phyloP scores from a whole-genome alignment of 192 early-diverging fungal species.

The Coemansia sp. region DNA sequence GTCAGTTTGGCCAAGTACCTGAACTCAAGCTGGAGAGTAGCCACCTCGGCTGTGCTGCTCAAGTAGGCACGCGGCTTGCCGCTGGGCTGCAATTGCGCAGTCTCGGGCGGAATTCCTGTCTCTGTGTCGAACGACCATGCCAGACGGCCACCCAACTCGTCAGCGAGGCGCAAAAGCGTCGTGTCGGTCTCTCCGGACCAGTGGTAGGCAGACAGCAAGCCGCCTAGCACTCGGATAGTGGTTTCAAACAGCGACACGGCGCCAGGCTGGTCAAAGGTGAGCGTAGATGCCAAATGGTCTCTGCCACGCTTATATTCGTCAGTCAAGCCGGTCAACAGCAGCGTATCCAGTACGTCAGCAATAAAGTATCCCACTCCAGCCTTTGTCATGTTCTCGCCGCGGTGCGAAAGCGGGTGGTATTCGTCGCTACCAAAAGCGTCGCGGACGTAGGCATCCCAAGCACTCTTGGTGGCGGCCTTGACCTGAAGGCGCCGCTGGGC shows the following conservation, averaged over 20 bases:
- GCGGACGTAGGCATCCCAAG: constrained; percentile 77
- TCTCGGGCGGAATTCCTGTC: constrained; percentile 44
- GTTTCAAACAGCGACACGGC: constrained; percentile 79
- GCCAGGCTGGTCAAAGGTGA: constrained; percentile 65
- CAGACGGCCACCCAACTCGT: constrained; percentile 73
- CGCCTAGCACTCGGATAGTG: constrained; percentile 83
- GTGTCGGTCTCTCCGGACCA: constrained; percentile 56
- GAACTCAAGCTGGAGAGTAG: constrained; percentile 86
- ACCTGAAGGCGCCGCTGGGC: constrained; percentile 58
- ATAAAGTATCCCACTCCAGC: constrained; percentile 76
- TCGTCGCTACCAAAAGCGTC: constrained; percentile 87
- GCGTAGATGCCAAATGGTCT: constrained; percentile 60
- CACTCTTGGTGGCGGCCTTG: constrained; percentile 65
- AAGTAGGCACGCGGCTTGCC: constrained; percentile 15
- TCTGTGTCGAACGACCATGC: constrained; percentile 58
- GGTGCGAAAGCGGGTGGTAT: constrained; percentile 69
- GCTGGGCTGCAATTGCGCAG: constrained; percentile 20
- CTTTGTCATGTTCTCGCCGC: constrained; percentile 62
- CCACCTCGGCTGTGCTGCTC: constrained; percentile 64
- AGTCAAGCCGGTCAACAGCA: constrained; percentile 70
- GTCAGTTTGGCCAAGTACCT: constrained; percentile 81
- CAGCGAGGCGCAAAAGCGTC: constrained; percentile 64
- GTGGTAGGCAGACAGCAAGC: constrained; percentile 75
- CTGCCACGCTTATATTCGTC: constrained; percentile 72
- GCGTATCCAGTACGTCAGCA: constrained; percentile 85